Percentiles rank a stretch among this genome's conserved stretches.
These are phyloP conservation scores for Mycena olivaceomarginata DNA, from an alignment of 768 basidiomycete species.

Conservation along the genomic window DNA sequence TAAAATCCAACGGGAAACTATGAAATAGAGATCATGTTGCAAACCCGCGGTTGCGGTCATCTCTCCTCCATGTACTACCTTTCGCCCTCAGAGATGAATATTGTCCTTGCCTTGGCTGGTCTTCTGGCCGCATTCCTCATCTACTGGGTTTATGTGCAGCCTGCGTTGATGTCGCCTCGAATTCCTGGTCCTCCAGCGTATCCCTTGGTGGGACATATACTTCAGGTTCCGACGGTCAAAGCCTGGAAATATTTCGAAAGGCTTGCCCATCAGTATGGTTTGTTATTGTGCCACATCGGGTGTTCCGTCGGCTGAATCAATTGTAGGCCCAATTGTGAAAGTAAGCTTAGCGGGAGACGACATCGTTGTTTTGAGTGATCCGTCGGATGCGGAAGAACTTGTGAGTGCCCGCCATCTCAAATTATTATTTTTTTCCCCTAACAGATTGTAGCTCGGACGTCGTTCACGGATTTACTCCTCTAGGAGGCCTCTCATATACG, in stretches of 20 bases:
- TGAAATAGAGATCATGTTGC: not conserved
- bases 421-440: not conserved
- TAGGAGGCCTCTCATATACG: not conserved
- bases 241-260: slow-evolving; percentile 23
- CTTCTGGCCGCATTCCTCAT: not conserved
- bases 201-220: slow-evolving; percentile 1
- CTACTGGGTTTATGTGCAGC: not conserved
- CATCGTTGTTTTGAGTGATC: slow-evolving; percentile 17
- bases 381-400: slow-evolving; percentile 4
- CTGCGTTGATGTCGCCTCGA: not conserved
- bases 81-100: not conserved
- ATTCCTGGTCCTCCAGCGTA: slow-evolving; percentile 11
- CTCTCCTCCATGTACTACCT: not conserved
- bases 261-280: slow-evolving; percentile 5
- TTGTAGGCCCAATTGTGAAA: slow-evolving; percentile 6
- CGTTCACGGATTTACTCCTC: not conserved
- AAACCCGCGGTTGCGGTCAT: not conserved
- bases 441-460: not conserved
- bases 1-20: not conserved
- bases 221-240: slow-evolving; percentile 18
- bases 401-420: not conserved
- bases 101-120: not conserved
- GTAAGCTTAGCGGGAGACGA: slow-evolving; percentile 16
- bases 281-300: not conserved
- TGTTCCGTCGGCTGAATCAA: too few relatives aligned